Percentiles rank a stretch among this genome's conserved stretches.
phyloP scores from a whole-genome alignment of 1,284 basidiomycete species.

The Ganoderma multipileum region DNA sequence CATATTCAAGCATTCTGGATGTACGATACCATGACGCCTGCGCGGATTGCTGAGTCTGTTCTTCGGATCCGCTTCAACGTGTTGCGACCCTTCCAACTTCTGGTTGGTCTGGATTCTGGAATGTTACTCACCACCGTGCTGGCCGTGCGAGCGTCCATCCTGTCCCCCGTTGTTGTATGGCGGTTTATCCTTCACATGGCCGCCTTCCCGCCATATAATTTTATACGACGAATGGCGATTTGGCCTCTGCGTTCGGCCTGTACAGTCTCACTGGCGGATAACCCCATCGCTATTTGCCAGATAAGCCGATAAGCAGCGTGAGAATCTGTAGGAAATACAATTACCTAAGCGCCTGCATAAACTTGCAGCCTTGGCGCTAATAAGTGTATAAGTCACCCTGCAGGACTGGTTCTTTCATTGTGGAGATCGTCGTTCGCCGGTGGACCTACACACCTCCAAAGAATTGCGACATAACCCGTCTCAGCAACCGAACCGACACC shows the following conservation, averaged over 20 bases:
- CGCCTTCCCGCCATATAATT: background rate
- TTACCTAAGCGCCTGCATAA: too few species aligned
- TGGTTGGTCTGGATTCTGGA: background rate
- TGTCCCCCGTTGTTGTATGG: background rate
- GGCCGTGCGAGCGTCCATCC: background rate
- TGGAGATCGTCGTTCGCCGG: background rate
- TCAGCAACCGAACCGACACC: background rate
- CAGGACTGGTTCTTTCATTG: background rate
- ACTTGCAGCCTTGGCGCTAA: too few species aligned
- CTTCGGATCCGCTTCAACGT: background rate
- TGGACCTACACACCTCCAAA: background rate
- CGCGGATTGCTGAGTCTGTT: background rate
- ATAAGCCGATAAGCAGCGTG: too few species aligned
- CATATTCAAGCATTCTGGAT: conserved; percentile 14
- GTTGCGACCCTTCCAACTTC: background rate
- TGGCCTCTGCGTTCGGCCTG: background rate
- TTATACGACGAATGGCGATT: background rate
- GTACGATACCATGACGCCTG: conserved; percentile 24
- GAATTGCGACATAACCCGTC: background rate
- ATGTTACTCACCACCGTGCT: background rate
- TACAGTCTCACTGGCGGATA: background rate
- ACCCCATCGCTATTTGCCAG: background rate
- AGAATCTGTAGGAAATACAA: too few species aligned
- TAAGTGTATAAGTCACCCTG: background rate
- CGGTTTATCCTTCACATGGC: background rate